Evolutionary conservation across 2,329 filamentous ascomycete genomes (phyloP).

Genomic region (Bipolaris gigantea): DNA sequence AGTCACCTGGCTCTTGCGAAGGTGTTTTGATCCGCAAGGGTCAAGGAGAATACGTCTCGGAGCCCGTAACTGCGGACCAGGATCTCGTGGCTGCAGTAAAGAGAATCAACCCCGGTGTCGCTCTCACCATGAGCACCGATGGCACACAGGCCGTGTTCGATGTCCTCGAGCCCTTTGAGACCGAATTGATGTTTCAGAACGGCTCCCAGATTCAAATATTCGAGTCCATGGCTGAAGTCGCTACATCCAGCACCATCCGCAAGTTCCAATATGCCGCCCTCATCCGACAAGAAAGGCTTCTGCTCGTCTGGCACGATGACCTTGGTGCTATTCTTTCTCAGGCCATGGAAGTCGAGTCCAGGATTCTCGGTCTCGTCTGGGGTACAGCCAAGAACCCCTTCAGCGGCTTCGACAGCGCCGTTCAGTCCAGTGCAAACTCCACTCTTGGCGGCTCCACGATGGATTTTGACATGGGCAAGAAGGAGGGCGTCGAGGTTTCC

Average conservation of each 20-base stretch:
- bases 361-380: constrained; percentile 73
- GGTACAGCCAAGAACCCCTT: constrained; percentile 50
- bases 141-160: constrained; percentile 52
- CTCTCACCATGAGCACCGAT: constrained; percentile 55
- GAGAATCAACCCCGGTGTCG: constrained; percentile 52
- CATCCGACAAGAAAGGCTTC: constrained; percentile 68
- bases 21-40: constrained; percentile 72
- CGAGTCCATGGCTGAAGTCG: constrained; percentile 49
- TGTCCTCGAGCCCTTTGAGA: constrained; percentile 47
- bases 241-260: constrained; percentile 59
- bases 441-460: constrained; percentile 32
- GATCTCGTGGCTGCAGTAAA: constrained; percentile 49
- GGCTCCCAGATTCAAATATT: constrained; percentile 54
- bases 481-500: constrained; percentile 15
- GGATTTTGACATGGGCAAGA: constrained; percentile 13
- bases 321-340: constrained; percentile 68
- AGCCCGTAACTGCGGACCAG: constrained; percentile 46
- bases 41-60: constrained; percentile 66
- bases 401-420: constrained; percentile 46
- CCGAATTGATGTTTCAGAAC: constrained; percentile 44
- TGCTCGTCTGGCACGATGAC: constrained; percentile 82
- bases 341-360: constrained; percentile 71
- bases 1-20: constrained; percentile 42
- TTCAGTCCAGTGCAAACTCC: constrained; percentile 27
- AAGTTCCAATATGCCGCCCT: constrained; percentile 82